Percentiles rank a stretch among this genome's conserved stretches.
Conservation (phyloP, 75 land plant genomes). For the Azolla pinnata region DNA sequence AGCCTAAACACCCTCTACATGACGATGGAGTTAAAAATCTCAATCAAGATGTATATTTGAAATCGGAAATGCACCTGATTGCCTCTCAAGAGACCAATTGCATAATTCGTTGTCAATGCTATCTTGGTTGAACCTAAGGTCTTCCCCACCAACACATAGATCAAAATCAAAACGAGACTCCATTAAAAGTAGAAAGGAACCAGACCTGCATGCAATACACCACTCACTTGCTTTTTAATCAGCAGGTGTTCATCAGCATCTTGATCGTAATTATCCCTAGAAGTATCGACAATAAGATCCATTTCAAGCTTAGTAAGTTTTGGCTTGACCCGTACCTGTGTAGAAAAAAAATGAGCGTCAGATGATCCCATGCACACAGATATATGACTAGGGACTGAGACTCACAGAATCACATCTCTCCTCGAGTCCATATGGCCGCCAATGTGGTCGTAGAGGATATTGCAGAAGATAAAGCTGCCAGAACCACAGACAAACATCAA, state of each 20-base stretch:
- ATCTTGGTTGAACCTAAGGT: constrained; percentile 41
- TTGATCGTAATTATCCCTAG: constrained; percentile 37
- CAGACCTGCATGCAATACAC: no score
- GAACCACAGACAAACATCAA: no score
- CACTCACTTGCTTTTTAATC: constrained; percentile 52
- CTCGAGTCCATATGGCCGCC: constrained; percentile 69
- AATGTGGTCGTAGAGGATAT: constrained; percentile 58
- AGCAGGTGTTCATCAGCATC: constrained; percentile 19
- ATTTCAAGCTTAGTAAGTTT: constrained; percentile 46
- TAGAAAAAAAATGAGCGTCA: not conserved
- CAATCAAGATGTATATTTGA: no score
- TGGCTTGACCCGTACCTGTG: constrained; percentile 61
- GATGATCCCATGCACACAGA: not conserved
- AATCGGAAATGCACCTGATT: constrained; percentile 44
- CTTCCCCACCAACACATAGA: constrained; percentile 13
- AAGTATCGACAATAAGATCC: constrained; percentile 50
- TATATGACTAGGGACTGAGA: not conserved
- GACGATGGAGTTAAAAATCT: no score
- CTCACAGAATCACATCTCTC: constrained; percentile 64
- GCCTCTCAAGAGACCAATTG: constrained; percentile 55
- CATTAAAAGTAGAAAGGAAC: not conserved
- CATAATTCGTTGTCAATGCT: constrained; percentile 46
- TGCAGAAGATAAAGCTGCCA: constrained; percentile 64
- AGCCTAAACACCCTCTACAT: no score
- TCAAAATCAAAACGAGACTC: no score